Evolutionary conservation across 1,139 yeast species (phyloP).

Genomic region (Yamadazyma dushanensis): DNA sequence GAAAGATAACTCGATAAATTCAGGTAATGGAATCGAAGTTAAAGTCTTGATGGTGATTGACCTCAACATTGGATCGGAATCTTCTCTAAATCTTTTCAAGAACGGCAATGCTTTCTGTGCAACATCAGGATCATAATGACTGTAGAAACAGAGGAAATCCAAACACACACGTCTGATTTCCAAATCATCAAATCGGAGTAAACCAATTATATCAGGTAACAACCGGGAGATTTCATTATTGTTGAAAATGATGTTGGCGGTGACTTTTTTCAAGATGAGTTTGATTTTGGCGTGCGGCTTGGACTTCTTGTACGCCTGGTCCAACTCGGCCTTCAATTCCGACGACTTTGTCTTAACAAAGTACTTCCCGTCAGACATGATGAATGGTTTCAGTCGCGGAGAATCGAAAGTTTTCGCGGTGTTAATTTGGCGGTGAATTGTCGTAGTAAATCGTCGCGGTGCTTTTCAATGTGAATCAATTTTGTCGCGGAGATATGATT

Average conservation of each 20-base stretch:
- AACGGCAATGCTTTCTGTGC: conserved; percentile 59
- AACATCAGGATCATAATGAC: conserved; percentile 53
- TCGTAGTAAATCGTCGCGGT: neutral
- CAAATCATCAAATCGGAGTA: conserved; percentile 64
- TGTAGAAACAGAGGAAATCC: conserved; percentile 61
- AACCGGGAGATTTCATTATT: conserved; percentile 72
- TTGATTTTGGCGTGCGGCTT: conserved; percentile 50
- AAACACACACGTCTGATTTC: conserved; percentile 73
- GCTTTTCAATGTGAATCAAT: neutral
- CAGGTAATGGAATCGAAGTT: conserved; percentile 56
- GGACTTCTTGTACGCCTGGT: conserved; percentile 55
- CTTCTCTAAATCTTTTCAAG: conserved; percentile 51
- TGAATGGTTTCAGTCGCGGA: neutral
- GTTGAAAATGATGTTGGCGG: conserved; percentile 83
- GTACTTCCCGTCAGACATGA: conserved; percentile 46
- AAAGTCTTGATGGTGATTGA: conserved; percentile 64
- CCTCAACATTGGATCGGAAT: conserved; percentile 33
- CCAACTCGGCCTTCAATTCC: conserved; percentile 58
- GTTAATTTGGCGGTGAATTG: neutral
- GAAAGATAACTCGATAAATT: conserved; percentile 43
- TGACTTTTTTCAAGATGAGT: conserved; percentile 67
- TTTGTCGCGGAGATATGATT: too few relatives aligned
- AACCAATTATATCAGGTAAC: conserved; percentile 63
- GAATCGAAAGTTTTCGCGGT: neutral
- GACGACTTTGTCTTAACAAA: conserved; percentile 48